Evolutionary conservation across 1,139 yeast species (phyloP), one percentile per base, ranked within the genome.

Genomic region (Blastobotrys buckinghamii): DNA sequence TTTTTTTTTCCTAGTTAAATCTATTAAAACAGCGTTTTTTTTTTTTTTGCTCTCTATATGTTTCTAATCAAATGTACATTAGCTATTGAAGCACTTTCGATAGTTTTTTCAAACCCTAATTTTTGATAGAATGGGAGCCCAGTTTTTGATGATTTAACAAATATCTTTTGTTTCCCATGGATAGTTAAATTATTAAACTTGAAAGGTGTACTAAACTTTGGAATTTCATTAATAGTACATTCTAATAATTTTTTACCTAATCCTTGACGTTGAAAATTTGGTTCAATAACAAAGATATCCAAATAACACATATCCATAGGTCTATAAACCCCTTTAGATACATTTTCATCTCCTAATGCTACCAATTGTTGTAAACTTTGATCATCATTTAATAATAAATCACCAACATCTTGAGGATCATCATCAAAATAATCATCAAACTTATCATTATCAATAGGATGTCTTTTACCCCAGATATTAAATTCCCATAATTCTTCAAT

Each of bases 161-260:
- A 29, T 6, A 40, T 26, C 39, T 55, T 55, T 22, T 45, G 49
- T 16, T 56, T 57, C 1, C 58, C 58, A 15, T 24, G 49, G 13
- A 27, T 40, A 27, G 36, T 39, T 15, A 39, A 33, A 13, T 55
- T 55, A 36, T 51, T 52, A 4, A 49, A 44, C 4, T 7, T 19
- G 26, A 55, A 54, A 13, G 45, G 45, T 12, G 49, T 46, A 1
- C 48, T 35, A 10, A 26, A 41, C 1, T 41, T 20, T 1, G 58
- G 57, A 3, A 44, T 29, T 15, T 13, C 4, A 15, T 37, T 42
- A 15, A 44, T 13, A 10, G 47, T n/a, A 15, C 19, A 5, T 9
- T 27, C 10, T 17, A 44, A 20, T 12, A 44, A 36, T 7, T 15
- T 15, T 6, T 20, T 13, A 12, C 47, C 47, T 12, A 37, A 44